Evolutionary conservation across 108 stramenopile species (phyloP).

Genomic region (Fragilariopsis cylindrus): DNA sequence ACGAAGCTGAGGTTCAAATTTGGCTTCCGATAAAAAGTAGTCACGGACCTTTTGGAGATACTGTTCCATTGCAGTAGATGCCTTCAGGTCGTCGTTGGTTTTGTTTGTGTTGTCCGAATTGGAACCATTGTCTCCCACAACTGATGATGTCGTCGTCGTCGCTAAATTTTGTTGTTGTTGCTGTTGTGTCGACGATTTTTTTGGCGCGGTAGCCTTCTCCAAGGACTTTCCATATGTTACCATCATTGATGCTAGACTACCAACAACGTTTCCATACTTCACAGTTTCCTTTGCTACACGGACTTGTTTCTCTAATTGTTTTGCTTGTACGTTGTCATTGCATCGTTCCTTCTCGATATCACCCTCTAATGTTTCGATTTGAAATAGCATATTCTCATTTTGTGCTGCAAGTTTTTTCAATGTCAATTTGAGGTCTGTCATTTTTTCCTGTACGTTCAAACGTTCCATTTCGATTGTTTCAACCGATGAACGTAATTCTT

Average conservation of each 20-base stretch:
- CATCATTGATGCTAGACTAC: constrained; percentile 26
- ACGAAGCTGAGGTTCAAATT: constrained; percentile 5
- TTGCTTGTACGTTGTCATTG: neutral
- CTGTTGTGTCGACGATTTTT: neutral
- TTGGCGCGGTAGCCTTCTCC: constrained; percentile 17
- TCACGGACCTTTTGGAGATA: constrained; percentile 20
- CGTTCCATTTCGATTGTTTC: constrained; percentile 22
- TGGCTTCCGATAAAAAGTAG: constrained; percentile 34
- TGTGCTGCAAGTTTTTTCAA: constrained; percentile 24
- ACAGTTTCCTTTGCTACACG: constrained; percentile 10
- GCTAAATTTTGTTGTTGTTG: neutral
- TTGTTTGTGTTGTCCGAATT: neutral
- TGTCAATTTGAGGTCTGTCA: constrained; percentile 14
- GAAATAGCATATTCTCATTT: constrained; percentile 17
- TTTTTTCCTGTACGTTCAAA: constrained; percentile 4
- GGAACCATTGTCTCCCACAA: constrained; percentile 7
- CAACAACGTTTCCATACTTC: constrained; percentile 18
- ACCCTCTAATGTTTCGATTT: constrained; percentile 1
- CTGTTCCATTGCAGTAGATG: constrained; percentile 27
- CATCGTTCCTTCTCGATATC: constrained; percentile 9
- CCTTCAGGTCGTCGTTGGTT: neutral
- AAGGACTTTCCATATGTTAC: constrained; percentile 25
- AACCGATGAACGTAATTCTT: constrained; percentile 5
- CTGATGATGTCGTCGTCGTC: neutral
- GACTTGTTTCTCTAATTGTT: neutral